Base-by-base conservation (phyloP, 352 stramenopile genomes). In the Globisporangium viniferum region DNA sequence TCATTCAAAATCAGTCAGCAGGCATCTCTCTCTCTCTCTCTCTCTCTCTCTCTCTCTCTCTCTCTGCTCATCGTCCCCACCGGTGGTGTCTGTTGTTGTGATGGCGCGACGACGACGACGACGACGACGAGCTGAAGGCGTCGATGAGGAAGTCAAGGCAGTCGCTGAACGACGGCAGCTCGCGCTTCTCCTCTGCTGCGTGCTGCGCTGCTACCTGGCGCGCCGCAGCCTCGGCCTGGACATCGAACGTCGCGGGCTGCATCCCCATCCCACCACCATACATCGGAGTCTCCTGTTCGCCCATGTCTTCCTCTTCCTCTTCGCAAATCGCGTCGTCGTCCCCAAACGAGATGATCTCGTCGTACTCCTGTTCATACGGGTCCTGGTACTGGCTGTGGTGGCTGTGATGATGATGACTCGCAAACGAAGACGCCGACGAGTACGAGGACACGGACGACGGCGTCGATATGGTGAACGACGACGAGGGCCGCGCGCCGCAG, bases 121-220 rank as follows among this genome's bases (percentile, higher is more conserved):
- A 53, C 18, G 57, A 63, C 6, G 33, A 63, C 18, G 57, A 39
- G 48, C 61, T 59, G 22, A 68, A 68, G 5, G n/a, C n/a, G 29
- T 70, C 65, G 24, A 70, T 70, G 46, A 70, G 49, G 53, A 66
- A 70, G 59, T 70, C 65, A 18, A 70, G 35, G 27, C 56, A 70
- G 18, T 66, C 57, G 9, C 60, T 56, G 46, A 70, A 66, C 57
- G 65, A 66, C 41, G 65, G 65, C 49, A 70, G 20, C 14, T 70
- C 65, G 24, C 24, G 24, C 14, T 69, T 61, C n/a, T 63, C 29
- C 0, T 59, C 9, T 33, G 36, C 4, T 33, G 15, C 27, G 24
- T 20, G n/a, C 3, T 58, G 14, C 24, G 41, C 29, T 5, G 18
- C 60, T 14, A 27, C 41, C 39, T 46, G 41, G 18, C 60, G 60